Conservation (phyloP, 441 rosid genomes). For the Melastoma candidum region DNA sequence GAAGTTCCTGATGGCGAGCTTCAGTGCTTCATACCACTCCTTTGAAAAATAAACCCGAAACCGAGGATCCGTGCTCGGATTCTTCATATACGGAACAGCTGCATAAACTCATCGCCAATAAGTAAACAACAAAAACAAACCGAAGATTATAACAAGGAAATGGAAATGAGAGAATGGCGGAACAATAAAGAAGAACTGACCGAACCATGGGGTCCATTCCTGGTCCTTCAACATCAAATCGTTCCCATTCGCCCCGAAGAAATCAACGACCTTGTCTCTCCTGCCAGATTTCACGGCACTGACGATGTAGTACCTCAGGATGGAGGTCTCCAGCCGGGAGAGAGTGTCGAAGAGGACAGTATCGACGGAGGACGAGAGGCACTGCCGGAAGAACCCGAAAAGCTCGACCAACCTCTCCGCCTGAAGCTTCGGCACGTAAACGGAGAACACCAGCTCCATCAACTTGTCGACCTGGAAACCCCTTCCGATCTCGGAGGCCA, state of each 20-base stretch:
- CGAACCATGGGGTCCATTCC: conserved; percentile 62
- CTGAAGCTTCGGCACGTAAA: conserved; percentile 47
- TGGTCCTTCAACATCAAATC: conserved; percentile 34
- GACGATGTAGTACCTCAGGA: conserved; percentile 45
- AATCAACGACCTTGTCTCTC: conserved; percentile 49
- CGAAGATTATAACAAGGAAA: neutral
- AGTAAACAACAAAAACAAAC: conserved; percentile 8
- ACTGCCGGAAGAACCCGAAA: conserved; percentile 40
- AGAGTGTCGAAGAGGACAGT: conserved; percentile 27
- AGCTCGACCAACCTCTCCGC: conserved; percentile 39
- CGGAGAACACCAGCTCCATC: conserved; percentile 43
- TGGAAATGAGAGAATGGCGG: conserved; percentile 4
- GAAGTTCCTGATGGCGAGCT: conserved; percentile 52
- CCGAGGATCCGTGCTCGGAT: conserved; percentile 53
- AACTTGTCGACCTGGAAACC: conserved; percentile 51
- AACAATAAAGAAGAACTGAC: conserved; percentile 22
- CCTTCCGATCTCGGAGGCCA: conserved; percentile 48
- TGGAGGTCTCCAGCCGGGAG: conserved; percentile 39
- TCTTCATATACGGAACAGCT: conserved; percentile 58
- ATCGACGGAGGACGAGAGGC: conserved; percentile 39
- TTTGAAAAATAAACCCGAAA: conserved; percentile 56
- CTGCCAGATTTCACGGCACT: conserved; percentile 34
- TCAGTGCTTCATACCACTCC: conserved; percentile 60
- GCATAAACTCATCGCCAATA: conserved; percentile 13
- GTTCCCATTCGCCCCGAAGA: conserved; percentile 39